Conservation (phyloP, 1,284 basidiomycete genomes). For the Marasmius oreades region DNA sequence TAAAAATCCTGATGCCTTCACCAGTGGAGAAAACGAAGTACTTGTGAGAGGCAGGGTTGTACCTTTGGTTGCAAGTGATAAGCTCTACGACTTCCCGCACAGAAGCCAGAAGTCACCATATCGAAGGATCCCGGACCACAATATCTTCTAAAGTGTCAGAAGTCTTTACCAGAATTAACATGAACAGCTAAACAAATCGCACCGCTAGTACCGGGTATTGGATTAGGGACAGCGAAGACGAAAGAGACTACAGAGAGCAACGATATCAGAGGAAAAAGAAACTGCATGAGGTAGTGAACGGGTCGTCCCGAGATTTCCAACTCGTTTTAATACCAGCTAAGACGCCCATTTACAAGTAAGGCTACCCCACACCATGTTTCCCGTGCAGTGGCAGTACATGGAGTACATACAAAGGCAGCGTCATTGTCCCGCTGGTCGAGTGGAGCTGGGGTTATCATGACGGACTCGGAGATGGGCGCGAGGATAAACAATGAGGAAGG, state of each 20-base stretch:
- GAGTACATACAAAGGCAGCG: no score
- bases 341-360: no score
- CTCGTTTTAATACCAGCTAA: no score
- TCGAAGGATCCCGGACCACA: slow-evolving; percentile 13
- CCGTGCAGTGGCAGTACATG: no score
- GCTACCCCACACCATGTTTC: no score
- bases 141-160: slow-evolving; percentile 6
- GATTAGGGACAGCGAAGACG: slow-evolving; percentile 5
- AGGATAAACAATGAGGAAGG: no score
- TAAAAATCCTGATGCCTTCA: slow-evolving; percentile 7
- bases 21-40: slow-evolving; percentile 13
- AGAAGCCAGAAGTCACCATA: not conserved
- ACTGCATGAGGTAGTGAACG: not conserved
- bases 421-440: no score
- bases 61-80: not conserved
- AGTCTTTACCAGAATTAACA: not conserved
- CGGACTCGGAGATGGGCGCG: no score
- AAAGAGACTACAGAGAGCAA: not conserved
- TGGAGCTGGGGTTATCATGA: no score
- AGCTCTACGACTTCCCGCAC: not conserved
- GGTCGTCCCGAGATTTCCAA: no score
- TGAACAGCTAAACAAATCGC: not conserved
- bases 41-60: slow-evolving; percentile 1
- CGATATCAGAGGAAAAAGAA: not conserved
- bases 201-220: slow-evolving; percentile 10